phyloP scores from a whole-genome alignment of 2,329 filamentous ascomycete genomes.

The Fusarium zealandicum region DNA sequence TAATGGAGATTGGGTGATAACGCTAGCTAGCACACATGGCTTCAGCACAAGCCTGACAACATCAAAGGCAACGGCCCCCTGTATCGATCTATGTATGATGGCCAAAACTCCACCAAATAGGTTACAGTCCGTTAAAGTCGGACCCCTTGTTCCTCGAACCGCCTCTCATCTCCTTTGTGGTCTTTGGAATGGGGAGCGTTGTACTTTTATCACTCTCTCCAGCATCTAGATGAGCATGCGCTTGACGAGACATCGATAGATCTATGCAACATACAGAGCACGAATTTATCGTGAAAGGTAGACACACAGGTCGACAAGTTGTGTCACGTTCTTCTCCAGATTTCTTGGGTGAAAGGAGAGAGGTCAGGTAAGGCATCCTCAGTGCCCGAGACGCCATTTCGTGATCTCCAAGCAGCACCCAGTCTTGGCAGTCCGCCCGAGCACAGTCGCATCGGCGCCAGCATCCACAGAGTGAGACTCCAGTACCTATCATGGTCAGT shows the following conservation, averaged over 20 bases:
- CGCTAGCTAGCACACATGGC: too few relatives aligned
- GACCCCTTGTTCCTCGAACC: too few relatives aligned
- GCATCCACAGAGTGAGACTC: neutral
- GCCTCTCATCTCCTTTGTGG: neutral
- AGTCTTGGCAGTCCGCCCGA: conserved; percentile 23
- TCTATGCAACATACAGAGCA: neutral
- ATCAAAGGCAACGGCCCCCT: too few relatives aligned
- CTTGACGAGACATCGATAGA: neutral
- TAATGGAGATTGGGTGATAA: too few relatives aligned
- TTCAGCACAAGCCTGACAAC: too few relatives aligned
- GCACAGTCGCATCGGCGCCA: conserved; percentile 6
- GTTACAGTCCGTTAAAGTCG: neutral
- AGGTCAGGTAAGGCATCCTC: conserved; percentile 1
- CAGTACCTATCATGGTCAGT: conserved; percentile 5
- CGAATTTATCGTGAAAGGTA: neutral
- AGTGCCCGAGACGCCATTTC: conserved; percentile 4
- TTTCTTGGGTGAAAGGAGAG: too few relatives aligned
- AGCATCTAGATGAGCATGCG: conserved; percentile 1
- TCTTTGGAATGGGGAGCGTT: neutral
- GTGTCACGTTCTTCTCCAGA: neutral
- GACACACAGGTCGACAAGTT: neutral
- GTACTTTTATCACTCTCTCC: conserved; percentile 4
- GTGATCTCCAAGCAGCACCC: conserved; percentile 11
- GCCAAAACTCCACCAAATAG: neutral
- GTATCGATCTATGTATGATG: neutral